phyloP scores from a whole-genome alignment of 495 filamentous ascomycete species.

The Venustampulla echinocandica region DNA sequence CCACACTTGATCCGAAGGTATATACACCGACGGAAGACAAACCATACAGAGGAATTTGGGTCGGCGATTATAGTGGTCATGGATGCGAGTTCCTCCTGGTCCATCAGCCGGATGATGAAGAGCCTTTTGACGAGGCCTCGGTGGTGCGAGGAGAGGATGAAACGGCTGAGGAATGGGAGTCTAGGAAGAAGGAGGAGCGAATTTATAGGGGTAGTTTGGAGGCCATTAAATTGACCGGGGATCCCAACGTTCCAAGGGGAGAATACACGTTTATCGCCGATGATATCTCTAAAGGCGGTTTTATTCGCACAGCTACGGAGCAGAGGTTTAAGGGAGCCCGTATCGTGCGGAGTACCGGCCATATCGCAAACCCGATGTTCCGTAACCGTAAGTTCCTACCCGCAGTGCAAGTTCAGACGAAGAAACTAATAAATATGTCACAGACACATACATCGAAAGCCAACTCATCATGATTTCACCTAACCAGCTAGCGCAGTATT shows the following conservation, averaged over 20 bases:
- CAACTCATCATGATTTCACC: conserved; percentile 74
- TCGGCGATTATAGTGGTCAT: conserved; percentile 81
- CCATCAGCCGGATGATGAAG: conserved; percentile 51
- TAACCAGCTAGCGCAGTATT: conserved; percentile 72
- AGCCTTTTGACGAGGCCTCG: conserved; percentile 23
- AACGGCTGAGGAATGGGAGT: conserved; percentile 31
- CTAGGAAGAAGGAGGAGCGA: conserved; percentile 27
- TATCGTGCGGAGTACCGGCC: conserved; percentile 66
- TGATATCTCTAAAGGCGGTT: conserved; percentile 59
- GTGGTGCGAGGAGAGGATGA: conserved; percentile 27
- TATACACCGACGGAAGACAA: conserved; percentile 74
- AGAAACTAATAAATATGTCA: conserved; percentile 6
- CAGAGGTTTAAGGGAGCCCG: conserved; percentile 62
- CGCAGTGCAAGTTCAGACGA: neutral
- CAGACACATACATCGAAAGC: conserved; percentile 63
- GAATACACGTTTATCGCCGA: conserved; percentile 70
- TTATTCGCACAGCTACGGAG: conserved; percentile 48
- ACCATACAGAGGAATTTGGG: conserved; percentile 83
- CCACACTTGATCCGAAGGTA: conserved; percentile 58
- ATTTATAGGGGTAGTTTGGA: conserved; percentile 55
- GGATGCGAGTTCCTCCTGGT: conserved; percentile 84
- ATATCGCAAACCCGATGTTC: conserved; percentile 67
- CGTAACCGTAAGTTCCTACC: conserved; percentile 48
- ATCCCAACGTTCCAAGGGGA: conserved; percentile 79
- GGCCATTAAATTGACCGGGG: conserved; percentile 85